Base-by-base conservation (phyloP, 1,139 yeast genomes). In the Komagataea norvegica region DNA sequence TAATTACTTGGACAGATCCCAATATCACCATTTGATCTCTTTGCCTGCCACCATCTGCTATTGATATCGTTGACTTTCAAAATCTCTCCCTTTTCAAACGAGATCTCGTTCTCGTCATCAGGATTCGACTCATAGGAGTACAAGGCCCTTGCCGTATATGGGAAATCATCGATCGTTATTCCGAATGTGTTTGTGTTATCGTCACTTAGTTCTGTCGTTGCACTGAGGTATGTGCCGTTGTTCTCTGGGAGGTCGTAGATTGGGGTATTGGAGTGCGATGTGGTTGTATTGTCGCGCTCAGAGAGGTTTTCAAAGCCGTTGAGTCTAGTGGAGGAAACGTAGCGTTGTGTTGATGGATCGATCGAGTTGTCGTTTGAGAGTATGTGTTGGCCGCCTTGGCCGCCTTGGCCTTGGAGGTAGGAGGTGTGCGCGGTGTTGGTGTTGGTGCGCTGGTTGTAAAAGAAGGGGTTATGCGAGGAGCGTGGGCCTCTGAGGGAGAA, bases 31-130 rank as follows among this genome's bases (percentile, higher is more conserved):
- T 78, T 82, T 15, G 82, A 71, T 56, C 89, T 77, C 57, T 85
- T 77, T 25, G 96, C 97, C 63, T 88, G 96, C 97, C 97, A 91
- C 98, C 98, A 91, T 65, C 93, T 82, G 37, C 97, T 96, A 48
- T 86, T 87, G 42, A 87, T 85, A 56, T 91, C 97, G 52, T 87
- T 88, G 32, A 91, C 95, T 53, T 84, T 89, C 58, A 91, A 72
- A 20, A 88, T 68, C 60, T 91, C 98, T 44, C 91, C 96, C 61
- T 89, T 88, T 44, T 73, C 77, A 56, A 91, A 91, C 6, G 95
- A 83, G 29, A 91, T 76, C 63, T 91, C 98, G 57, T 91, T 91
- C 44, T 84, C 86, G 61, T 91, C 98, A 39, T 84, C 94, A 3
- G 93, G 94, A 54, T 84, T 87, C n/a, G 97, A 96, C 42, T 78